These are phyloP conservation scores for Penicillium sclerotiorum DNA, from an alignment of 2,329 filamentous ascomycete species.

Conservation along the genomic window DNA sequence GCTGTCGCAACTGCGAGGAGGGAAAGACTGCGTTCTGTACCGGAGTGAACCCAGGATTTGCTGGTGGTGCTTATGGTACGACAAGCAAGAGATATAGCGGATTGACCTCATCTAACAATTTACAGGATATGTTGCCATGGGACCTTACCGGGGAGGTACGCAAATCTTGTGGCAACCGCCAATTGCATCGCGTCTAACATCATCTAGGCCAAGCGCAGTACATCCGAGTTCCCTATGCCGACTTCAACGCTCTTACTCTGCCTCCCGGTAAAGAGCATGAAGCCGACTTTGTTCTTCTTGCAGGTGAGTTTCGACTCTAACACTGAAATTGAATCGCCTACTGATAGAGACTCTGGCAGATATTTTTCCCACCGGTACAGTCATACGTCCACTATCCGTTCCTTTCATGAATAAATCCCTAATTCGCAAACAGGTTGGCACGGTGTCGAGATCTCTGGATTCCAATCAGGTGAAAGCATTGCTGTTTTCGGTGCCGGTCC, in stretches of 20 bases:
- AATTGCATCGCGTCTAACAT: background rate
- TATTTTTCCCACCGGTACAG: constrained; percentile 25
- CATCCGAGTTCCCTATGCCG: constrained; percentile 65
- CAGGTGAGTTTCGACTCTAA: constrained; percentile 30
- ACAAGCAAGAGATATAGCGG: background rate
- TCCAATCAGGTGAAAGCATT: constrained; percentile 63
- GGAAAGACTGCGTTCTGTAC: constrained; percentile 68
- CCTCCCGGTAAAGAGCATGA: constrained; percentile 64
- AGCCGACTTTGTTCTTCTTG: constrained; percentile 52
- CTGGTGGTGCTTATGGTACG: constrained; percentile 61
- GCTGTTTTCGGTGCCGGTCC: constrained; percentile 67
- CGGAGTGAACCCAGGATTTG: constrained; percentile 63
- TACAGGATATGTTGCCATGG: constrained; percentile 49
- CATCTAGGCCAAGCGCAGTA: constrained; percentile 60
- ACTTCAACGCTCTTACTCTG: constrained; percentile 66
- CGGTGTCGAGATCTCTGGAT: constrained; percentile 53
- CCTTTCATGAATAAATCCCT: background rate
- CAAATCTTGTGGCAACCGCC: background rate
- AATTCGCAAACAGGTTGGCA: constrained; percentile 29
- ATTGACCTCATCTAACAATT: background rate
- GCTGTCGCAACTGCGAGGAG: constrained; percentile 66
- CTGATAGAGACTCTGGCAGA: constrained; percentile 4
- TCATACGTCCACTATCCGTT: too few relatives aligned
- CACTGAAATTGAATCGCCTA: background rate
- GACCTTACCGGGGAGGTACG: constrained; percentile 52